A percentile compares a stretch with the other conserved stretches of the same genome.
phyloP scores from a whole-genome alignment of 2,329 filamentous ascomycete species.

The Didymellaceae sp. region DNA sequence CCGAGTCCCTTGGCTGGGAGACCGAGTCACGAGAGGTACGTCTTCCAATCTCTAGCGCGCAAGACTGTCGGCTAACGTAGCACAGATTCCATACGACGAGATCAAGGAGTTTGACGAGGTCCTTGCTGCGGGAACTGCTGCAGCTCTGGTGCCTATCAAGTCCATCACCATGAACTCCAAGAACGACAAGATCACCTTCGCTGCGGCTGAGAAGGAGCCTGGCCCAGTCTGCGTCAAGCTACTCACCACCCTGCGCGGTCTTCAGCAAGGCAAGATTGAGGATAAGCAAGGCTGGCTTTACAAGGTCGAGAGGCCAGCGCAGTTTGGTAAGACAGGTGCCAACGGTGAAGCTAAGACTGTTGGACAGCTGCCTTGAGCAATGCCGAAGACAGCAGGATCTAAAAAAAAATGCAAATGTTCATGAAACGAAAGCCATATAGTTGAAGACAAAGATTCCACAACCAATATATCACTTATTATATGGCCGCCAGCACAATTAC shows the following conservation, averaged over 20 bases:
- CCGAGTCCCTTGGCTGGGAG: conserved; percentile 78
- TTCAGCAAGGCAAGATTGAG: conserved; percentile 80
- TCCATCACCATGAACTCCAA: conserved; percentile 78
- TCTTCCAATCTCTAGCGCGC: conserved; percentile 4
- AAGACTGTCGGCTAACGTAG: neutral
- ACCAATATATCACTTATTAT: neutral
- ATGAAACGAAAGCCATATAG: neutral
- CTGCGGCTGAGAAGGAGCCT: conserved; percentile 67
- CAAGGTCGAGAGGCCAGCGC: conserved; percentile 50
- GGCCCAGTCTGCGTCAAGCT: conserved; percentile 77
- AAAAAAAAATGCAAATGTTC: neutral
- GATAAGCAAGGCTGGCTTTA: conserved; percentile 79
- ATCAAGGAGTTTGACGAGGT: conserved; percentile 74
- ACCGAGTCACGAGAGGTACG: conserved; percentile 76
- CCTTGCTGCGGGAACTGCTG: conserved; percentile 90
- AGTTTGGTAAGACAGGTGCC: conserved; percentile 39
- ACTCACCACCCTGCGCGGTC: conserved; percentile 77
- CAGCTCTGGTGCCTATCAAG: conserved; percentile 87
- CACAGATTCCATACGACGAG: conserved; percentile 70
- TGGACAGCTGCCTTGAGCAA: conserved; percentile 43
- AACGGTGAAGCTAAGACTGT: conserved; percentile 36
- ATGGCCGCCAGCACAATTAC: conserved; percentile 9
- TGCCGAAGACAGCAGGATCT: neutral
- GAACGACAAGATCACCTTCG: conserved; percentile 63
- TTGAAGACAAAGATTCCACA: no score